Base-by-base conservation (phyloP, 1,284 basidiomycete species). In the Dichomitus squalens region DNA sequence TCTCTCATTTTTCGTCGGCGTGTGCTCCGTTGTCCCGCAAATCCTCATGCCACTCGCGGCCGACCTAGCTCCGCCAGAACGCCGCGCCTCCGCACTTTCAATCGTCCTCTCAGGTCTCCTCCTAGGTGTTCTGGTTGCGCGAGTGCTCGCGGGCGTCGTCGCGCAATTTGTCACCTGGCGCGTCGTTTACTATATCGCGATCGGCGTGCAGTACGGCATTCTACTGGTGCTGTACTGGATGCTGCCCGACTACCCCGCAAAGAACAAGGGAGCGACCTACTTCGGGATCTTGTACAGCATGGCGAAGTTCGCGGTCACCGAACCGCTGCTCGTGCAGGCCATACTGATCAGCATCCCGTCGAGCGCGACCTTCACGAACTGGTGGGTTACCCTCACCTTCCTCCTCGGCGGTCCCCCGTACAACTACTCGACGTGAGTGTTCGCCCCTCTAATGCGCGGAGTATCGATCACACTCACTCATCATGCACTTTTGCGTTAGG, bases 351-450 rank as follows among this genome's bases (percentile, higher is more conserved):
- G 68, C n/a, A 72, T 77, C 39, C 73, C 75, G 9, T 74, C 73
- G 2, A 76, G 73, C 59, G 75, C 76, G 7, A 66, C 72, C 35
- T 79, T 78, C 55, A 70, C 73, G 4, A 72, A 70, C 57, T 81
- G 76, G 68, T 83, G 81, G 82, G 70, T 80, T 7, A 79, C 78
- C 16, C 68, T 83, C 27, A 84, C 83, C 0, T 84, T 83, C 70
- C 71, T 84, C 6, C 75, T 85, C 8, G 76, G 74, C 35, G 79
- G 75, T 4, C 60, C 74, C 1, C 81, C 80, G 1, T 85, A 83
- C 64, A 57, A 78, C 66, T 82, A 76, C 60, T 73, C 71, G 0
- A 75, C 74, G 74, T 75, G 55, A 52, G 74, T 66, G 0, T 9
- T 14, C 12, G 2, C n/a, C n/a, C 25, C 14, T 8, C 9, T n/a